Percentiles rank a stretch among this genome's conserved stretches.
Evolutionary conservation across 805 yeast genomes (phyloP).

Genomic region (Yarrowia keelungensis): DNA sequence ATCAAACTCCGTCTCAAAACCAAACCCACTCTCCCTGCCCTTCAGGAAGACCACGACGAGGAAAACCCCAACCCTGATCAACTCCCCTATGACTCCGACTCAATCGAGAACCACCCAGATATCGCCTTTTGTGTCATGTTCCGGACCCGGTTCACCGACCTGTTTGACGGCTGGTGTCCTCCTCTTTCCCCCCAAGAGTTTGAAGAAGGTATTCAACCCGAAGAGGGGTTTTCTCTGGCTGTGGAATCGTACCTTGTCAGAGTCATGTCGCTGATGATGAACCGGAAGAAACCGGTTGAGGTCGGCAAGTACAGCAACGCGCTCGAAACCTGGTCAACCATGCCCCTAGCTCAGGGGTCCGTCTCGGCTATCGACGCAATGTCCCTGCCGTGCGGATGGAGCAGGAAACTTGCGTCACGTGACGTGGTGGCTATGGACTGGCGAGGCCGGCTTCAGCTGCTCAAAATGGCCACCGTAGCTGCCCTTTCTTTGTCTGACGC

Average conservation of each 20-base stretch:
- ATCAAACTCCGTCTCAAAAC: slow-evolving; percentile 40
- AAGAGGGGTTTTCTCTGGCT: slow-evolving; percentile 43
- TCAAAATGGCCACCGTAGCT: slow-evolving; percentile 47
- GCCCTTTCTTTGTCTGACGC: slow-evolving; percentile 41
- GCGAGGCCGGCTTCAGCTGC: slow-evolving; percentile 49
- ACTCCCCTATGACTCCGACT: slow-evolving; percentile 42
- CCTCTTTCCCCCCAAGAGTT: slow-evolving; percentile 53
- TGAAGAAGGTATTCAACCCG: slow-evolving; percentile 48
- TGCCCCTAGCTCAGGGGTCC: slow-evolving; percentile 46
- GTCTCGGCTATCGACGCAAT: slow-evolving; percentile 43
- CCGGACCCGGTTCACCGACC: slow-evolving; percentile 44
- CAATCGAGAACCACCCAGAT: slow-evolving; percentile 42
- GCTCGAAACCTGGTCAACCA: slow-evolving; percentile 51
- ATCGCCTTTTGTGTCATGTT: slow-evolving; percentile 49
- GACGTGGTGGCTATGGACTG: slow-evolving; percentile 48
- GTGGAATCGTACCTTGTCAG: slow-evolving; percentile 50
- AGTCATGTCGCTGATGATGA: slow-evolving; percentile 50
- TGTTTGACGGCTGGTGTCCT: slow-evolving; percentile 49
- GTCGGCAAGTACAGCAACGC: slow-evolving; percentile 51
- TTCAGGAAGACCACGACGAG: slow-evolving; percentile 44
- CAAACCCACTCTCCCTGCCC: slow-evolving; percentile 48
- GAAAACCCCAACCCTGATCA: slow-evolving; percentile 44
- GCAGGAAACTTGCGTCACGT: slow-evolving; percentile 37
- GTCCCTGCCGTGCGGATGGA: slow-evolving; percentile 32
- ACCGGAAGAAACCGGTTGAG: slow-evolving; percentile 54